Evolutionary conservation across 106 monocot genomes (phyloP).

Genomic region (Platanthera guangdongensis): DNA sequence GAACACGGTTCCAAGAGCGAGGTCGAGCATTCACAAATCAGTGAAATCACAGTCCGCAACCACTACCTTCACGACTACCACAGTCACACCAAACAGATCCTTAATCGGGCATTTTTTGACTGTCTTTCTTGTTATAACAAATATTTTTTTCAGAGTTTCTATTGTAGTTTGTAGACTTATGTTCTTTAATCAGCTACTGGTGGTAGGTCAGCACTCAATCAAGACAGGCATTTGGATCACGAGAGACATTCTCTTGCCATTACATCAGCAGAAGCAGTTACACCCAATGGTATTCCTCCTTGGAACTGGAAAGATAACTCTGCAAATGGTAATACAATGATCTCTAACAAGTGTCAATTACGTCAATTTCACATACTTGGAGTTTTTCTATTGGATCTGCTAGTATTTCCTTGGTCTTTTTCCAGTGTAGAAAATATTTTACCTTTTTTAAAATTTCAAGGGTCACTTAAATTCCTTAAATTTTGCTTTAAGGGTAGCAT

Average conservation of each 20-base stretch:
- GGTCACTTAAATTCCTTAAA: background rate
- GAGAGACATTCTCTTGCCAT: constrained; percentile 81
- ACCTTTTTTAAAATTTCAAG: background rate
- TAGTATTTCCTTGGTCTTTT: background rate
- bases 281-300: constrained; percentile 62
- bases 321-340: constrained; percentile 43
- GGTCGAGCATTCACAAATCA: no score
- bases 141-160: background rate
- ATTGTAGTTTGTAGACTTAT: constrained; percentile 3
- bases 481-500: background rate
- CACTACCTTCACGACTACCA: no score
- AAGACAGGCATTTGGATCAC: constrained; percentile 70
- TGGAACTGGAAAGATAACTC: constrained; percentile 96
- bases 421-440: background rate
- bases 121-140: background rate
- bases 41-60: no score
- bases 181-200: constrained; percentile 36
- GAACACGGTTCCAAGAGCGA: no score
- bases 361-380: background rate
- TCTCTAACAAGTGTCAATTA: background rate
- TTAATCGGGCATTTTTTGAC: no score
- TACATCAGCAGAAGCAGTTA: constrained; percentile 70
- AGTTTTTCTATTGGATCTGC: background rate
- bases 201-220: constrained; percentile 63
- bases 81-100: no score